Conservation (phyloP, 1,284 basidiomycete species). For the Pseudozyma thailandica region DNA sequence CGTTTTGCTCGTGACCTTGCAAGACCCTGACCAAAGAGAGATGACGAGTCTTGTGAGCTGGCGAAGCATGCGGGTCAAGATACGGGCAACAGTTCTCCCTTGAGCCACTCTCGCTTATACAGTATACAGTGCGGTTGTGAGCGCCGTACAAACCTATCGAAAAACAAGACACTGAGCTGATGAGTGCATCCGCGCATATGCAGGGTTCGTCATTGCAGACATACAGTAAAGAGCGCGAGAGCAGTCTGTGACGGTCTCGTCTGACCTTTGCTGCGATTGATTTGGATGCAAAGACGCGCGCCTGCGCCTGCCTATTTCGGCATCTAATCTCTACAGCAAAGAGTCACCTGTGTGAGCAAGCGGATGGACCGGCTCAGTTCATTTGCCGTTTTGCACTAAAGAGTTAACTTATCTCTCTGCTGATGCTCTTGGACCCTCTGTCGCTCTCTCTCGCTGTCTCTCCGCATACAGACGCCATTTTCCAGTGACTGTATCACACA, state of each 20-base stretch:
- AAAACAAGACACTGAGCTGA: too few relatives aligned
- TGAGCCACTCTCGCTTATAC: too few relatives aligned
- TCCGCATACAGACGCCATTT: slow-evolving; percentile 8
- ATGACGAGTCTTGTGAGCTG: too few relatives aligned
- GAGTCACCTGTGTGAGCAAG: neutral
- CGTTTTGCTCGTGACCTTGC: neutral
- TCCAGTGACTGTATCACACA: neutral
- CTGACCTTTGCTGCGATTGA: slow-evolving; percentile 6
- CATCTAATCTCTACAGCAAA: neutral
- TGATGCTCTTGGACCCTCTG: neutral
- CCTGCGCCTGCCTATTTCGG: slow-evolving; percentile 16
- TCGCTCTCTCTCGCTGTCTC: slow-evolving; percentile 7
- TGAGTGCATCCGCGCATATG: too few relatives aligned
- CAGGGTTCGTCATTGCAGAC: neutral
- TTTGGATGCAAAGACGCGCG: neutral
- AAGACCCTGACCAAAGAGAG: too few relatives aligned
- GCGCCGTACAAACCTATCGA: too few relatives aligned
- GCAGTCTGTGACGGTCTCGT: slow-evolving; percentile 12
- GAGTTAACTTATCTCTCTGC: slow-evolving; percentile 8
- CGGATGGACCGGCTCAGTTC: slow-evolving; percentile 7
- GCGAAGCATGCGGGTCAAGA: too few relatives aligned
- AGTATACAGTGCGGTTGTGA: too few relatives aligned
- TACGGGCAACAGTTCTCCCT: too few relatives aligned
- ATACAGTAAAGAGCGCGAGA: too few relatives aligned
- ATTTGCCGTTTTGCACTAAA: slow-evolving; percentile 1